These are phyloP conservation scores for Aspergillus spinulosporus DNA, from an alignment of 2,329 filamentous ascomycete species.

Conservation along the genomic window DNA sequence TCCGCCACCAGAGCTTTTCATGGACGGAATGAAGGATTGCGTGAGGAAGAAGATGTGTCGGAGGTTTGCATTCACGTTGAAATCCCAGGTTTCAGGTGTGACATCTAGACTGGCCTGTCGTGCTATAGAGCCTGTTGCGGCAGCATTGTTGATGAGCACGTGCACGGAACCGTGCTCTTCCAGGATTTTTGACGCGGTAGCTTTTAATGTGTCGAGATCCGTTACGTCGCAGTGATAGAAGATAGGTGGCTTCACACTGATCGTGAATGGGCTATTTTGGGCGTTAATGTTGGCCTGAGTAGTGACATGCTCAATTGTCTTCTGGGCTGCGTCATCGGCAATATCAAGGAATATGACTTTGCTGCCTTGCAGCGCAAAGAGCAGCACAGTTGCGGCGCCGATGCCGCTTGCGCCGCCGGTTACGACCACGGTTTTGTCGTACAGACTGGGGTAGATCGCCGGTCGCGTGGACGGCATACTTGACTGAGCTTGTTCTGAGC, in stretches of 20 bases:
- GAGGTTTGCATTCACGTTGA: slow-evolving; percentile 48
- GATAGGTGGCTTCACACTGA: slow-evolving; percentile 27
- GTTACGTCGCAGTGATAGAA: slow-evolving; percentile 49
- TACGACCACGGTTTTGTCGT: slow-evolving; percentile 41
- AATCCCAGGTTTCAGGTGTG: slow-evolving; percentile 46
- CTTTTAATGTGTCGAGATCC: slow-evolving; percentile 29
- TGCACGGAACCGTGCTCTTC: slow-evolving; percentile 29
- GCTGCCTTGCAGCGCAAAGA: slow-evolving; percentile 49
- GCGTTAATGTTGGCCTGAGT: not conserved
- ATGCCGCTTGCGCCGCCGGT: slow-evolving; percentile 53
- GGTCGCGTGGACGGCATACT: not conserved
- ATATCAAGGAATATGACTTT: slow-evolving; percentile 50
- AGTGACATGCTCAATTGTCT: slow-evolving; percentile 13
- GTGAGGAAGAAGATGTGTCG: slow-evolving; percentile 49
- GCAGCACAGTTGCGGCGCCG: slow-evolving; percentile 44
- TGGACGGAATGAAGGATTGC: slow-evolving; percentile 40
- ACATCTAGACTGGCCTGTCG: slow-evolving; percentile 28
- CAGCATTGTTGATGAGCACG: slow-evolving; percentile 43
- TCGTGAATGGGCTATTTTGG: not conserved
- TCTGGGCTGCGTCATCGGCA: slow-evolving; percentile 31
- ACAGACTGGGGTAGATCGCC: slow-evolving; percentile 25
- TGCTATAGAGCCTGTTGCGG: slow-evolving; percentile 19
- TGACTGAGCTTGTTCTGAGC: too few relatives aligned
- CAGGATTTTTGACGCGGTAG: slow-evolving; percentile 36
- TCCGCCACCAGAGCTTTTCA: slow-evolving; percentile 33